These are phyloP conservation scores for Ogataea pini DNA, from an alignment of 805 yeast species.

Conservation along the genomic window DNA sequence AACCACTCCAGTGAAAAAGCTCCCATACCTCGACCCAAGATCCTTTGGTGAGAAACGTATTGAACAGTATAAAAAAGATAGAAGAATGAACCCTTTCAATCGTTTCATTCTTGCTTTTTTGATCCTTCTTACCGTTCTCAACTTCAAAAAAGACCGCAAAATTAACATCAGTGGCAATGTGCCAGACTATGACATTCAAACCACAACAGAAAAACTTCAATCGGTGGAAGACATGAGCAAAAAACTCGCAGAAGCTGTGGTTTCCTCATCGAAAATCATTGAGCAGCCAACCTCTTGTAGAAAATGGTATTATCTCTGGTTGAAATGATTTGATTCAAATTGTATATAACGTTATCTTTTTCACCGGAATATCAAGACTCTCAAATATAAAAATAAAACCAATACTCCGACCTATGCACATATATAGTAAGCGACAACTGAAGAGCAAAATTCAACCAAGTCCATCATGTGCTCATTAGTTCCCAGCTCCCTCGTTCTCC, in stretches of 20 bases:
- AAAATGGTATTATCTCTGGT: slow-evolving; percentile 57
- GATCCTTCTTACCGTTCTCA: slow-evolving; percentile 48
- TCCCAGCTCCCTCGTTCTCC: slow-evolving; percentile 1
- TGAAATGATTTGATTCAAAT: slow-evolving; percentile 31
- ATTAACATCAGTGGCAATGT: slow-evolving; percentile 33
- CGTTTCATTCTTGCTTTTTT: slow-evolving; percentile 53
- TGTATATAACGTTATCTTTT: neutral
- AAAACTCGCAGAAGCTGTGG: slow-evolving; percentile 11
- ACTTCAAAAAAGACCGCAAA: slow-evolving; percentile 53
- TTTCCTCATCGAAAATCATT: neutral
- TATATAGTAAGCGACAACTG: slow-evolving; percentile 1
- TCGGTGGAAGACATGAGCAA: slow-evolving; percentile 18
- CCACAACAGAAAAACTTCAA: slow-evolving; percentile 16
- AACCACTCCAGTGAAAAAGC: slow-evolving; percentile 34
- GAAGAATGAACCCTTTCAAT: slow-evolving; percentile 58
- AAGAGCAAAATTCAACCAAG: neutral
- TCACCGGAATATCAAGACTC: slow-evolving; percentile 2
- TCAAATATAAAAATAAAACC: neutral
- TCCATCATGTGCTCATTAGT: neutral
- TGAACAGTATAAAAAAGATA: slow-evolving; percentile 45
- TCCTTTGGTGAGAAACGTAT: slow-evolving; percentile 43
- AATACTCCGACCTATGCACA: slow-evolving; percentile 6
- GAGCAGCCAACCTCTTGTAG: slow-evolving; percentile 10
- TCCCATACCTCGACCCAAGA: slow-evolving; percentile 40
- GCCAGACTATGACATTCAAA: slow-evolving; percentile 35